phyloP scores from a whole-genome alignment of 2,329 filamentous ascomycete species.

The Pseudogymnoascus sp. region DNA sequence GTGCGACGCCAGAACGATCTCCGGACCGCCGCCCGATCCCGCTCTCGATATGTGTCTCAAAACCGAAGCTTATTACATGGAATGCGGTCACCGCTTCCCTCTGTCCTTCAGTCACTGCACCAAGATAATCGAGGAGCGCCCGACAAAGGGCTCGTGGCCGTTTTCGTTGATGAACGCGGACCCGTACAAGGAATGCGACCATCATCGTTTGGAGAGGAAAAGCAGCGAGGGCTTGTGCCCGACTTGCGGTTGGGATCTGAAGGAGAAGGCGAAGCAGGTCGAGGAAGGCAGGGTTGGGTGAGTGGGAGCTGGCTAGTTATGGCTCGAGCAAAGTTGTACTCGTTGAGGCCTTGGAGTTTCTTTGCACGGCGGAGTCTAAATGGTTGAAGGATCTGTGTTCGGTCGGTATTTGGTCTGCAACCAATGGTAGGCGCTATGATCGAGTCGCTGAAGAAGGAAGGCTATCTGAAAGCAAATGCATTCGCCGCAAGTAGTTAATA shows the following conservation, averaged over 20 bases:
- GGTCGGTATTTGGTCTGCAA: background rate
- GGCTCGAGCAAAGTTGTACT: background rate
- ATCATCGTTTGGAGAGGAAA: background rate
- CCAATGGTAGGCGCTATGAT: background rate
- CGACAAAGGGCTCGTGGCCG: background rate
- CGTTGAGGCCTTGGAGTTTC: background rate
- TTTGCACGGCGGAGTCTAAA: background rate
- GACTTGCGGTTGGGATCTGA: background rate
- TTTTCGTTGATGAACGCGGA: conserved; percentile 4
- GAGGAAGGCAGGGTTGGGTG: background rate
- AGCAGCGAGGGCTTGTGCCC: conserved; percentile 1
- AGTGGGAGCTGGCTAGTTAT: background rate
- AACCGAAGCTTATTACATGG: conserved; percentile 2
- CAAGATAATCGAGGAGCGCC: background rate
- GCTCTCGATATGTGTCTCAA: background rate
- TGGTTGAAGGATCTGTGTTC: background rate
- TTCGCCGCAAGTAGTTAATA: background rate
- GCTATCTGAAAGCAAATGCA: background rate
- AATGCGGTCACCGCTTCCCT: background rate
- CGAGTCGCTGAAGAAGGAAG: background rate
- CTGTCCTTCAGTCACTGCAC: background rate
- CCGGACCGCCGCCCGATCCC: background rate
- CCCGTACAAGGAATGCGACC: background rate
- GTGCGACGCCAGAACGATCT: background rate
- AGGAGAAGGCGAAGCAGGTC: background rate